Conservation (phyloP, 768 basidiomycete genomes). For the Coprinopsis marcescibilis region DNA sequence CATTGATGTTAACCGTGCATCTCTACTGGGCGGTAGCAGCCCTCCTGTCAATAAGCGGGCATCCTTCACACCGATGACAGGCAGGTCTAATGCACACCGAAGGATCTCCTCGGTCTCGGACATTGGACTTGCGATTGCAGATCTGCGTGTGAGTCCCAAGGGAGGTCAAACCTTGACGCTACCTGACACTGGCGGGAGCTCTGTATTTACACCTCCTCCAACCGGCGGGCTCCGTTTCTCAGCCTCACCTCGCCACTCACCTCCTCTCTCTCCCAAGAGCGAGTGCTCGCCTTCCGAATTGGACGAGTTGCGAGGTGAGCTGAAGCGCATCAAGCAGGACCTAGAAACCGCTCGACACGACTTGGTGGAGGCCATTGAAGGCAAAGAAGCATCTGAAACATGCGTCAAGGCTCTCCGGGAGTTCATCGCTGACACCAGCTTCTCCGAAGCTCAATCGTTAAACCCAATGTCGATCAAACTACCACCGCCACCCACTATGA, state of each 20-base stretch:
- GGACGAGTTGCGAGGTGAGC: conserved; percentile 55
- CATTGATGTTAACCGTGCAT: conserved; percentile 52
- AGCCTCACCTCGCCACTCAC: conserved; percentile 48
- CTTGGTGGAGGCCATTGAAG: conserved; percentile 47
- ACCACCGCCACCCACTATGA: conserved; percentile 36
- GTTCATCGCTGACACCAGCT: conserved; percentile 72
- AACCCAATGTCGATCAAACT: conserved; percentile 27
- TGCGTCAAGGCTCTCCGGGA: conserved; percentile 79
- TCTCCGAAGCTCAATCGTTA: conserved; percentile 34
- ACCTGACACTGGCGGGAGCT: conserved; percentile 28
- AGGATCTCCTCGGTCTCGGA: conserved; percentile 75
- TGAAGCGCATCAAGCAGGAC: conserved; percentile 49
- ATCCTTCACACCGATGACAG: conserved; percentile 70
- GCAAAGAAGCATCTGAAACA: conserved; percentile 78
- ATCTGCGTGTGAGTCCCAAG: conserved; percentile 30
- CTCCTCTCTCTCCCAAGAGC: conserved; percentile 29
- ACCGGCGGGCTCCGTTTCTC: conserved; percentile 30
- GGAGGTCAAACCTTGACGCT: conserved; percentile 28
- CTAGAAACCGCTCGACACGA: conserved; percentile 63
- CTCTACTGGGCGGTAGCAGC: conserved; percentile 36
- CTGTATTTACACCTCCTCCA: conserved; percentile 18
- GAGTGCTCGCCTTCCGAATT: conserved; percentile 36
- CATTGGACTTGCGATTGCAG: conserved; percentile 31
- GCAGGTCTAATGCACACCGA: conserved; percentile 50
- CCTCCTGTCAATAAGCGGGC: conserved; percentile 52